Evolutionary conservation across 116 monocot genomes (phyloP), one percentile per base, ranked within the genome.

Genomic region (Trichopus zeylanicus): DNA sequence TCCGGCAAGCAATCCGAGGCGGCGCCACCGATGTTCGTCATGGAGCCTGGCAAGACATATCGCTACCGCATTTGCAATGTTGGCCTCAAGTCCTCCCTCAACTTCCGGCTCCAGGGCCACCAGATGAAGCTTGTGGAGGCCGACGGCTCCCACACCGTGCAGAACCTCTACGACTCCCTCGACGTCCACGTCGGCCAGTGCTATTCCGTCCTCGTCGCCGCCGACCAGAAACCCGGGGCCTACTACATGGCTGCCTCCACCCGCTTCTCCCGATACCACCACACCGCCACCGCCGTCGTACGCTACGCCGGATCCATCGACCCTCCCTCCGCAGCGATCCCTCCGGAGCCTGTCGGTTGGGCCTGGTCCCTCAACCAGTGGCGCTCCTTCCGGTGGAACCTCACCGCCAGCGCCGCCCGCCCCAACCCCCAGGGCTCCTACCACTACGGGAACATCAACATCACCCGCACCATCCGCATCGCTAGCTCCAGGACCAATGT

Each of bases 341-440:
- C 90, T 3, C 37, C 51, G 26, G 71, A 64, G 6, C 86, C 86
- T 4, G 53, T 24, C 22, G 90, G 90, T 28, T 91, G 90, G 90
- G 68, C 67, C 1, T 82, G 90, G 86, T 80, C 86, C 1, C 35
- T 88, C 51, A 83, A 80, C 74, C 88, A 83, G 38, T 83, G 73
- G 70, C 55, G 72, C 12, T 78, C 81, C 6, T 86, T 86, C 75
- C 48, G 67, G 12, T 91, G 91, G 86, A 91, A 91, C 61, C 74
- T 86, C 42, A 90, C 90, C 15, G 85, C 85, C 51, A 90, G 85
- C 63, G 85, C 85, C 5, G 85, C 90, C 47, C 65, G 86, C 7
- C 92, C 87, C 16, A 87, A 92, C 66, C 92, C 92, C 0, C 87
- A 87, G 64, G 87, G 87, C 1, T 87, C 87, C 4, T 87, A 81